Conservation (phyloP, 768 basidiomycete genomes). For the Termitomyces eurrhizus region DNA sequence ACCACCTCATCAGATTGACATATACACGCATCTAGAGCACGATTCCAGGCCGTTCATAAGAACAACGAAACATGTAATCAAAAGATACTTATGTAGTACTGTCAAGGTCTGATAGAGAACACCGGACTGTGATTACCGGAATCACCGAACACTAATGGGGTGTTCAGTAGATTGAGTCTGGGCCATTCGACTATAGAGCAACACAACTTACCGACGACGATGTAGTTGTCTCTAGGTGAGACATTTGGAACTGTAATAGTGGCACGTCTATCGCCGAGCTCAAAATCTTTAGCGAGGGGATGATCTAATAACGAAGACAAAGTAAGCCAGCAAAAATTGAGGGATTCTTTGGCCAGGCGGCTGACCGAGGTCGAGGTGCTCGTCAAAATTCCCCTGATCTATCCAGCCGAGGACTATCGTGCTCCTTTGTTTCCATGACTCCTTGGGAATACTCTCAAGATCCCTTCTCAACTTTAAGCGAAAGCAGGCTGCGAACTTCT, state of each 20-base stretch:
- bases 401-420: slow-evolving; percentile 42
- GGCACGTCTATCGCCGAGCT: slow-evolving; percentile 38
- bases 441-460: slow-evolving; percentile 27
- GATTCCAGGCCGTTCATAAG: not conserved
- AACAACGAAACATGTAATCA: not conserved
- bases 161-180: not conserved
- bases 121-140: slow-evolving; percentile 49
- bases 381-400: slow-evolving; percentile 30
- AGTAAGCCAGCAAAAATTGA: slow-evolving; percentile 1
- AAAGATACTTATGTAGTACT: not conserved
- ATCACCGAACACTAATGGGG: slow-evolving; percentile 44
- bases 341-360: slow-evolving; percentile 1
- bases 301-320: slow-evolving; percentile 29
- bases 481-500: slow-evolving; percentile 11
- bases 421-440: slow-evolving; percentile 33
- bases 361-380: slow-evolving; percentile 46
- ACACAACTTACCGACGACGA: slow-evolving; percentile 44
- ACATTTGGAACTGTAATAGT: slow-evolving; percentile 41
- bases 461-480: slow-evolving; percentile 31
- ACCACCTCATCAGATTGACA: not conserved
- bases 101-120: slow-evolving; percentile 39
- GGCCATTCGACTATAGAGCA: not conserved
- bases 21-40: not conserved
- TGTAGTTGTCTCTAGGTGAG: slow-evolving; percentile 33
- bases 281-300: slow-evolving; percentile 46